Conservation (phyloP, 305 asterid genomes). For the Fraxinus floribunda region DNA sequence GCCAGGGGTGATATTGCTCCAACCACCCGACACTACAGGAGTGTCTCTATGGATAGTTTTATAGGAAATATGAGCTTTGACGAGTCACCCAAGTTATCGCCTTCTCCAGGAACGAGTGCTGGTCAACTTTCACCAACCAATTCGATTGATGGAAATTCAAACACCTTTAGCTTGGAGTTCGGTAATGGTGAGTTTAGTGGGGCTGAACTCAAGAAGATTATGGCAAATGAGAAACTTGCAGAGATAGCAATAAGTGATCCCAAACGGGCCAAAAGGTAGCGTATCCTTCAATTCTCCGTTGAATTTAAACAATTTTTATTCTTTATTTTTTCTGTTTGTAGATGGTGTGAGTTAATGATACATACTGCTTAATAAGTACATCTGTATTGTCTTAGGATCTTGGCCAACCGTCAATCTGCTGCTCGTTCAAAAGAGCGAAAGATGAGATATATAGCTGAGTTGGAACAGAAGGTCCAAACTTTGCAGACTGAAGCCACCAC, state of each 20-base stretch:
- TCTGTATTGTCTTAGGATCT: slow-evolving; percentile 35
- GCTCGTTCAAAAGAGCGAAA: slow-evolving; percentile 56
- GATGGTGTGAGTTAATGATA: not conserved
- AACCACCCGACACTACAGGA: slow-evolving; percentile 34
- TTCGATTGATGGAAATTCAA: slow-evolving; percentile 30
- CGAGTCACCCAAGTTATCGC: slow-evolving; percentile 37
- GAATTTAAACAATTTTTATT: not conserved
- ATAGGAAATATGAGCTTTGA: slow-evolving; percentile 38
- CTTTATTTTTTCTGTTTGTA: not conserved
- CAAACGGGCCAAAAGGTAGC: slow-evolving; percentile 47
- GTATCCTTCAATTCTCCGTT: not conserved
- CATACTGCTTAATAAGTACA: not conserved
- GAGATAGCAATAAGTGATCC: slow-evolving; percentile 51
- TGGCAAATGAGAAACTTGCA: slow-evolving; percentile 47
- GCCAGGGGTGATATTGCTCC: slow-evolving; percentile 39
- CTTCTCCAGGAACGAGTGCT: slow-evolving; percentile 34
- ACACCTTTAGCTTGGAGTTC: slow-evolving; percentile 35
- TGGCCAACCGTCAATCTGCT: slow-evolving; percentile 53
- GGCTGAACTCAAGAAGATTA: slow-evolving; percentile 44
- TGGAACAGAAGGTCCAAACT: slow-evolving; percentile 49
- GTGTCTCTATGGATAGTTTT: slow-evolving; percentile 47
- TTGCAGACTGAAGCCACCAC: slow-evolving; percentile 50
- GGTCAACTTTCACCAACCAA: slow-evolving; percentile 36
- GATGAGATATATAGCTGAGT: slow-evolving; percentile 45
- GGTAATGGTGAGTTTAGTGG: slow-evolving; percentile 48